These are phyloP conservation scores for Peniophora sp. DNA, from an alignment of 1,284 basidiomycete species.

Conservation along the genomic window DNA sequence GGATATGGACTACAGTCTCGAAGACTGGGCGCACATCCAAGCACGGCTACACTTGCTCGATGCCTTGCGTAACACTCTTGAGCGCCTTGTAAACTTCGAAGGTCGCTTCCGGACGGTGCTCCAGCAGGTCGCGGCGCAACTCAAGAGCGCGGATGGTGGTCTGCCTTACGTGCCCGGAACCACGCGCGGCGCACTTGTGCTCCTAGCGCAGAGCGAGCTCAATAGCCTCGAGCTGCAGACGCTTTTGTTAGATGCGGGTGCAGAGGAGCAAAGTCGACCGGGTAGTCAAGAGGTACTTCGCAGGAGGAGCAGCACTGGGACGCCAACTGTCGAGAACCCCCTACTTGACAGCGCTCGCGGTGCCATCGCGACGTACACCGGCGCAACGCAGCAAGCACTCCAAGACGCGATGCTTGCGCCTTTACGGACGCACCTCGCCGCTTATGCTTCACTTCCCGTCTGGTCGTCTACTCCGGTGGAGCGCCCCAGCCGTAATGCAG, in stretches of 20 bases:
- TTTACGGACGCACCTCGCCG: constrained; percentile 65
- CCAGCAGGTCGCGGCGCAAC: constrained; percentile 46
- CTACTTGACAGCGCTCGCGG: constrained; percentile 52
- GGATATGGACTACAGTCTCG: constrained; percentile 78
- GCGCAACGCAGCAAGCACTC: constrained; percentile 67
- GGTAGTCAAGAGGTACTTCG: background rate
- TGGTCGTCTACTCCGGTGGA: constrained; percentile 44
- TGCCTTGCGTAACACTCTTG: constrained; percentile 62
- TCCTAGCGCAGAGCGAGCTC: constrained; percentile 75
- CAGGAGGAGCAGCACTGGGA: too few relatives aligned
- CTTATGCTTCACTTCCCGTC: constrained; percentile 61
- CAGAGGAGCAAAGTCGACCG: constrained; percentile 24
- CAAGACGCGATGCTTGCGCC: constrained; percentile 83
- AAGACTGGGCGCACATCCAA: constrained; percentile 86
- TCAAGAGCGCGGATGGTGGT: constrained; percentile 48
- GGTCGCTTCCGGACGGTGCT: constrained; percentile 52
- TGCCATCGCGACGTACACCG: constrained; percentile 63
- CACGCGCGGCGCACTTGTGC: constrained; percentile 61
- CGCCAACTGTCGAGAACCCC: constrained; percentile 18
- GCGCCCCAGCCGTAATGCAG: constrained; percentile 35
- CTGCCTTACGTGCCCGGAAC: constrained; percentile 50
- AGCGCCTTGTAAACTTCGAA: constrained; percentile 65
- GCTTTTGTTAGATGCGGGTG: constrained; percentile 49
- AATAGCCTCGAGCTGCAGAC: constrained; percentile 73
- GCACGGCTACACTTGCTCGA: constrained; percentile 75